A percentile compares a stretch with the other conserved stretches of the same genome.
These are phyloP conservation scores for Larix sibirica DNA, from an alignment of 83 land plant genomes.

Conservation along the genomic window DNA sequence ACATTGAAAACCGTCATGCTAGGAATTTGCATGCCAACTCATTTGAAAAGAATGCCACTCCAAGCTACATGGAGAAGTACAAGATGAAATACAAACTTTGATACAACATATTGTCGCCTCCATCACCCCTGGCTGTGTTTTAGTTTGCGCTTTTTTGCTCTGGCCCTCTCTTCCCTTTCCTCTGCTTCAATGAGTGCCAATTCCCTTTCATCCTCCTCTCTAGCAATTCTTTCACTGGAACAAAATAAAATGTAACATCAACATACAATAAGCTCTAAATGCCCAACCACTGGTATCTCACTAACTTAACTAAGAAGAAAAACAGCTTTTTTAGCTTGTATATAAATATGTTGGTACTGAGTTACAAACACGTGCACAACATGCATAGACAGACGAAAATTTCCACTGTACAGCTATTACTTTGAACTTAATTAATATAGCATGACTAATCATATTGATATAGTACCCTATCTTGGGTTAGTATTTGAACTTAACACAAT, in stretches of 20 bases:
- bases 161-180: conserved; percentile 16
- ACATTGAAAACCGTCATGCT: too few relatives aligned
- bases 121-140: conserved; percentile 8
- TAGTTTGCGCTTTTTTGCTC: conserved; percentile 16
- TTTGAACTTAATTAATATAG: neutral
- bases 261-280: neutral
- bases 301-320: neutral
- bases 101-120: neutral
- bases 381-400: neutral
- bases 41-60: too few relatives aligned
- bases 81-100: too few relatives aligned
- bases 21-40: too few relatives aligned
- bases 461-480: neutral
- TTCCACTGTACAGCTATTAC: neutral
- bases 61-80: too few relatives aligned
- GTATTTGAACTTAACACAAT: neutral
- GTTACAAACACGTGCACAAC: neutral
- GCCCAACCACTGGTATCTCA: neutral
- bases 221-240: conserved; percentile 18
- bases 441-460: neutral
- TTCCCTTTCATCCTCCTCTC: conserved; percentile 16
- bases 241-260: neutral
- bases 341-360: neutral
- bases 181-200: conserved; percentile 14
- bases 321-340: neutral